Base-by-base conservation (phyloP, 768 basidiomycete genomes). In the Leccinum ochraceum region DNA sequence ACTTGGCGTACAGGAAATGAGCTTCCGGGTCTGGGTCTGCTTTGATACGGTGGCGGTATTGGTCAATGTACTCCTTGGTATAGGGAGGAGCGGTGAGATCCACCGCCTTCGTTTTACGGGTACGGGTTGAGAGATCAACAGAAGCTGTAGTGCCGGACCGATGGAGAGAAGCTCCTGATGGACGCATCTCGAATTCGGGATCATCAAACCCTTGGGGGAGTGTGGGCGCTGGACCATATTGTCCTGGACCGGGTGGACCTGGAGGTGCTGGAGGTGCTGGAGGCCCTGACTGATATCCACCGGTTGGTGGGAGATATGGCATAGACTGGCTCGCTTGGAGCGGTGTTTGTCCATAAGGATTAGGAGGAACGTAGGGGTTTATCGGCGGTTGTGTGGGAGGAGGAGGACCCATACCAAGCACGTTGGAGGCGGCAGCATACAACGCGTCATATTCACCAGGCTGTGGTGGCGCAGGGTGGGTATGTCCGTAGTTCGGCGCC, bases 11-110 rank as follows among this genome's bases (percentile, higher is more conserved):
- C 26, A 90, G 79, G 74, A 98, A 98, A 73, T 98, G 97, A 26
- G 95, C 93, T 74, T 98, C 97, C 1, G 96, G 96, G 72, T 99
- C 97, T 2, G 95, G 95, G 75, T 99, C 97, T 30, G 86, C 89
- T 76, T 98, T 98, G 78, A 99, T 97, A 56, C 97, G 88, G 59
- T 91, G 89, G 20, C 97, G 92, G 77, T 99, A 99, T 72, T 97
- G 90, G 71, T 99, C 97, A 66, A 99, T 95, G 71, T 95, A 97
- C 67, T 95, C 89, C 71, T 94, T 95, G 17, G 94, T 97, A 73
- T 87, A 95, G 2, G 95, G 95, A 24, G 92, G 92, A 0, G 89
- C 83, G 42, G 80, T 85, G 60, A 94, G 78, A 72, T 94, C 92
- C 50, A 94, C 84, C 3, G 92, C 92, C 72, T 92, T 93, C 60